Base-by-base conservation (phyloP, 805 yeast species). In the Starmerella potacharoeniae region DNA sequence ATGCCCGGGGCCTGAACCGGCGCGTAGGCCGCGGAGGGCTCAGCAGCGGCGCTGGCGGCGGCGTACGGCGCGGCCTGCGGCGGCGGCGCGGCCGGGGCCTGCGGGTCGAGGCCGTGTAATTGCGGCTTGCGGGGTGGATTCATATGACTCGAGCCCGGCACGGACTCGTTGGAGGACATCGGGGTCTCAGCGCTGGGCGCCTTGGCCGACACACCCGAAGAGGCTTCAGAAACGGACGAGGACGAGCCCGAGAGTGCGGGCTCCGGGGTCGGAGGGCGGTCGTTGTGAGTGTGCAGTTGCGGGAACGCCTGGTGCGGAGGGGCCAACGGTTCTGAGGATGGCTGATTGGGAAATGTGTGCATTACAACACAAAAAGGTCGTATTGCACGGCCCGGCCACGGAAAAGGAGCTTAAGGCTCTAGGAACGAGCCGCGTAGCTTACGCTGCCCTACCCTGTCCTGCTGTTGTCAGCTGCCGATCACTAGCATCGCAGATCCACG, bases 391-490 rank as follows among this genome's bases (percentile, higher is more conserved):
- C 46, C 34, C 34, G 46, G 34, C 46, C 46, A 43, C 33, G 34
- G n/a, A 11, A 43, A 46, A 34, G 49, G 40, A 34, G 49, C 40
- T 17, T 17, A 46, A 13, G 17, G 39, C 49, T 33, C 40, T n/a
- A 46, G 49, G 31, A 46, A 11, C 40, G 49, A 46, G 40, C 39
- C 40, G 40, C 31, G 40, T 13, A 46, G 40, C 40, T 17, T 33
- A 16, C 40, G 49, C 40, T 34, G 30, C 49, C 49, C 49, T 46
- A 46, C 49, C 49, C 49, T 46, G 37, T 9, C 30, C 30, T 34
- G 39, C n/a, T 46, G 40, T 46, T 46, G 49, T 46, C 49, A 46
- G 49, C 49, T 46, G 49, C 49, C 49, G 39, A 33, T 46, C 40
- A 13, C n/a, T 34, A 10, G 8, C 7, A 10, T 9, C 39, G 49